Base-by-base conservation (phyloP, 2,329 filamentous ascomycete species). In the Rhynchosporium agropyri region DNA sequence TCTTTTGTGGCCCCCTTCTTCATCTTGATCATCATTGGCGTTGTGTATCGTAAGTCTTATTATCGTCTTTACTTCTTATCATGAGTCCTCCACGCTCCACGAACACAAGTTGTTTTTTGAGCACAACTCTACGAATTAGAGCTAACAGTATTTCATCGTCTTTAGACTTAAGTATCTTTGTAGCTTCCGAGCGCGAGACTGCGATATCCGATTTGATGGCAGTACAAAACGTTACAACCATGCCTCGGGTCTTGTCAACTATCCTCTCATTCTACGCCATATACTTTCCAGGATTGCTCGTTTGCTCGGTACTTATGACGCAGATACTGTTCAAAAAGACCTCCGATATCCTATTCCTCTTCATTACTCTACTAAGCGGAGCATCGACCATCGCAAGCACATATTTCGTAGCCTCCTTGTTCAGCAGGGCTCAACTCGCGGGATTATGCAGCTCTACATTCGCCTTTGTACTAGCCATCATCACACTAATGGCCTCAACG, bases 361-460 rank as follows among this genome's bases (percentile, higher is more conserved):
- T 68, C 60, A 58, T 69, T 12, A 70, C 66, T 1, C 55, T 71
- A 3, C 56, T 71, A 12, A 67, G 67, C 29, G 65, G 67, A 28
- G 63, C 57, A 10, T 69, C 70, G 4, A 63, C 65, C 1, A 67
- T 68, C 33, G 49, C 51, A 10, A 68, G 66, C 6, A 57, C 66
- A 5, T 68, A 70, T 36, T 84, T 88, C 55, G 81, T 84, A 26
- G 85, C 81, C 0, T 80, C 82, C 15, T 83, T 89, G 68, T 89
- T 89, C 75, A 81, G 79, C 65, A 87, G 84, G 68, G 81, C 86
- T 2, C 85, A 89, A 65, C 78, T 89, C 10, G 86, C 83, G 42
- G 86, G 86, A 31, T 87, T 88, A 63, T 82, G 84, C 1, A 79
- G 83, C n/a, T 83, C 84, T 7, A 84, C 88, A 42, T 74, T 81